Evolutionary conservation across 805 yeast genomes (phyloP).

Genomic region (Debaryomyces maramus): DNA sequence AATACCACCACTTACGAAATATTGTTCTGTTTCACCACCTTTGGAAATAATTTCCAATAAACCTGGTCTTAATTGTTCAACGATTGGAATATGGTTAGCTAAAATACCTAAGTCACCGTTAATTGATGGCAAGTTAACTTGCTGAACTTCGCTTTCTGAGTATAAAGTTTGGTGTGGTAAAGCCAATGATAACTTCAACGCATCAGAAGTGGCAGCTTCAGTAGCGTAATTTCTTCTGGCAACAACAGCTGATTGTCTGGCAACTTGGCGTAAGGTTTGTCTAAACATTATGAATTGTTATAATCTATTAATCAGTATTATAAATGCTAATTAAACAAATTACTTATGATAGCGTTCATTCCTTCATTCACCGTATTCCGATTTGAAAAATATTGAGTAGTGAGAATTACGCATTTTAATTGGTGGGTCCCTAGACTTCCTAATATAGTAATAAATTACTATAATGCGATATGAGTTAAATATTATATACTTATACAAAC

Average conservation of each 20-base stretch:
- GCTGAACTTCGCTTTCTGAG: constrained; percentile 53
- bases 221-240: constrained; percentile 90
- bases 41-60: constrained; percentile 86
- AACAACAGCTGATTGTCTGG: constrained; percentile 55
- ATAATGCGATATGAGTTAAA: neutral
- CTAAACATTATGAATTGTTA: constrained; percentile 49
- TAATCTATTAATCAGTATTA: neutral
- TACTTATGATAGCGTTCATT: neutral
- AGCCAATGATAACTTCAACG: constrained; percentile 83
- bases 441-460: constrained; percentile 19
- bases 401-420: constrained; percentile 25
- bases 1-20: constrained; percentile 93
- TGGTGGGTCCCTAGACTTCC: constrained; percentile 34
- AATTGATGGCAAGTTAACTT: constrained; percentile 94
- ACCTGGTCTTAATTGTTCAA: constrained; percentile 96
- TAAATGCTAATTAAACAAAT: neutral
- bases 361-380: constrained; percentile 9
- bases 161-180: constrained; percentile 81
- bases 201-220: constrained; percentile 59
- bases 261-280: constrained; percentile 60
- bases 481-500: neutral
- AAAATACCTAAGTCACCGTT: constrained; percentile 96
- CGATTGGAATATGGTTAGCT: constrained; percentile 96
- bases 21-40: constrained; percentile 69
- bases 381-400: constrained; percentile 7